These are phyloP conservation scores for Stephanodiscus minutulus DNA, from an alignment of 108 stramenopile genomes.

Conservation along the genomic window DNA sequence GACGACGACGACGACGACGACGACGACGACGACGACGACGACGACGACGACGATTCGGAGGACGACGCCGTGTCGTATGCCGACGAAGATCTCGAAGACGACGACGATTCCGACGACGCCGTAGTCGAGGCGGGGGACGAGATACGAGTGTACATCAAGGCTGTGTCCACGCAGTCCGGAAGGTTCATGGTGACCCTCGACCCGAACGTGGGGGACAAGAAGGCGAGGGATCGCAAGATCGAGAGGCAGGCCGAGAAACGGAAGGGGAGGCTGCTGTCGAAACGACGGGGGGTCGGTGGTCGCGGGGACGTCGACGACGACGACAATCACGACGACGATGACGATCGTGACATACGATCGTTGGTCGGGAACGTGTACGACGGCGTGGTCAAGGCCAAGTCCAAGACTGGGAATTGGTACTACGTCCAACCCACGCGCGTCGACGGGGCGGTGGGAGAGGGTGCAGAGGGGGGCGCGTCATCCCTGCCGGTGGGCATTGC, in stretches of 20 bases:
- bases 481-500: conserved; percentile 75
- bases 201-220: conserved; percentile 56
- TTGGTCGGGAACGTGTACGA: conserved; percentile 62
- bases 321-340: too few relatives aligned
- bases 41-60: too few relatives aligned
- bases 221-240: conserved; percentile 58
- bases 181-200: conserved; percentile 74
- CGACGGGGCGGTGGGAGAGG: conserved; percentile 17
- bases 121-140: conserved; percentile 62
- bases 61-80: neutral
- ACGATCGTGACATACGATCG: conserved; percentile 33
- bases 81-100: conserved; percentile 4
- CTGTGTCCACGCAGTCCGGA: conserved; percentile 74
- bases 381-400: conserved; percentile 77
- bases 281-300: conserved; percentile 17
- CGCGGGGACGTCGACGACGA: too few relatives aligned
- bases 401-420: conserved; percentile 74
- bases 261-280: conserved; percentile 51
- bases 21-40: too few relatives aligned
- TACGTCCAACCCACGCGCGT: conserved; percentile 70
- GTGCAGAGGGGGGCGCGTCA: neutral
- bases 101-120: conserved; percentile 5
- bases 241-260: conserved; percentile 50
- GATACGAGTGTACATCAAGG: conserved; percentile 70
- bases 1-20: neutral